Conservation (phyloP, 768 basidiomycete genomes). For the Chalciporus piperatus region DNA sequence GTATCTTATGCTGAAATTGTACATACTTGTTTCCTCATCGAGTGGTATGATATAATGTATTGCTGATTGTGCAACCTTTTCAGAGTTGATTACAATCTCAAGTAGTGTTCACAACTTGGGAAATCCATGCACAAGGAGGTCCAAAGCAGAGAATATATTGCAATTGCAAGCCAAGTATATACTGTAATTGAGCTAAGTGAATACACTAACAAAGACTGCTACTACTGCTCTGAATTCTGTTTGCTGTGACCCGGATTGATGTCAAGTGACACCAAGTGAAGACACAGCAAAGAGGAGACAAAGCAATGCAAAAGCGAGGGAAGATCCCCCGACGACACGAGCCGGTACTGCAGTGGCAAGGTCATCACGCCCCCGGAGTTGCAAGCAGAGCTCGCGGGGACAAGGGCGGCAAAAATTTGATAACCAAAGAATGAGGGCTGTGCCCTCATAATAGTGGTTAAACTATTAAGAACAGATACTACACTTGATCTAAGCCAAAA, state of each 20-base stretch:
- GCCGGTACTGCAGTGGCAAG: constrained; percentile 37
- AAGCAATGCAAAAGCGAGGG: neutral
- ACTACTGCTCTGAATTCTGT: neutral
- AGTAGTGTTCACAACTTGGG: too few species aligned
- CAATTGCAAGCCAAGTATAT: too few species aligned
- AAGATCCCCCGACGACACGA: constrained; percentile 57
- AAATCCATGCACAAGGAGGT: too few species aligned
- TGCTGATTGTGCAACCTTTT: too few species aligned
- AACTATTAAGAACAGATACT: constrained; percentile 51
- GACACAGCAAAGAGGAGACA: neutral
- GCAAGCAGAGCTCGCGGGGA: constrained; percentile 35
- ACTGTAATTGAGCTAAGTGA: too few species aligned
- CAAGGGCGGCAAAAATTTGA: constrained; percentile 26
- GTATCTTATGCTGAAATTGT: constrained; percentile 3
- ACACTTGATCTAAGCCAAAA: constrained; percentile 62
- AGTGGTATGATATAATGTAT: neutral
- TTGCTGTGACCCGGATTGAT: neutral
- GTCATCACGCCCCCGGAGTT: constrained; percentile 34
- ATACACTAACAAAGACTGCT: neutral
- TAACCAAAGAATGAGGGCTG: constrained; percentile 48
- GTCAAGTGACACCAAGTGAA: neutral
- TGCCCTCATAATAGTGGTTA: constrained; percentile 50
- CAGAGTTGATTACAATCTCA: too few species aligned
- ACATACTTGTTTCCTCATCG: constrained; percentile 4
- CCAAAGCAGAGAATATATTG: too few species aligned